Conservation (phyloP, 371 early-diverging fungal genomes). For the Saksenaea oblongispora region DNA sequence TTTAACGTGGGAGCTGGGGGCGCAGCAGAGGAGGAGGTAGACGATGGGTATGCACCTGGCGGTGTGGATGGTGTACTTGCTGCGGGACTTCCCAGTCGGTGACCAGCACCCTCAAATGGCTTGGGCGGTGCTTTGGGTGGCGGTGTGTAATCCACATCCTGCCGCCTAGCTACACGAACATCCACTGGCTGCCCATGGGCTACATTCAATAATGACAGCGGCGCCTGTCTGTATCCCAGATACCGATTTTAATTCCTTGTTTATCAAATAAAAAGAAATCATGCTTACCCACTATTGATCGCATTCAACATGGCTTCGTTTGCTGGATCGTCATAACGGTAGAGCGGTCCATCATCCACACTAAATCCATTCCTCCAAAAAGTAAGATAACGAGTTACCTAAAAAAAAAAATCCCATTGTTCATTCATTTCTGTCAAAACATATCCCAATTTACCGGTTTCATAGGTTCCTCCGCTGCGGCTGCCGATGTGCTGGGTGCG, state of each 20-base stretch:
- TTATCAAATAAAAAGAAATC: not conserved
- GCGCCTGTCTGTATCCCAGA: conserved; percentile 66
- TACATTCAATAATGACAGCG: conserved; percentile 85
- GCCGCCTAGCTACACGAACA: conserved; percentile 79
- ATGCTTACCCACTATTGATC: conserved; percentile 85
- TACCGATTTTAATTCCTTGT: not conserved
- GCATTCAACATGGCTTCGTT: conserved; percentile 82
- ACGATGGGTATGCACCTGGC: conserved; percentile 30
- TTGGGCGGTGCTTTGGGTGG: conserved; percentile 77
- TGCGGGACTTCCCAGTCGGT: conserved; percentile 76
- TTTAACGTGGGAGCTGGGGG: conserved; percentile 61
- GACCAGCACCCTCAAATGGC: conserved; percentile 86
- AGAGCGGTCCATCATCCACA: conserved; percentile 91
- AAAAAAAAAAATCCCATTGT: not conserved
- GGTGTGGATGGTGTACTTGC: conserved; percentile 36
- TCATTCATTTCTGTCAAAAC: too few relatives aligned
- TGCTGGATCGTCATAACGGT: conserved; percentile 82
- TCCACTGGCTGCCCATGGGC: conserved; percentile 91
- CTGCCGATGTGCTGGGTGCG: conserved; percentile 9
- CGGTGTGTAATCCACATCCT: conserved; percentile 85
- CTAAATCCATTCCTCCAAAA: conserved; percentile 97
- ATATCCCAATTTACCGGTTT: conserved; percentile 39
- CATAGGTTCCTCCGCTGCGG: conserved; percentile 19
- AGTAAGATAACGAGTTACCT: conserved; percentile 77
- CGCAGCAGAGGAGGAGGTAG: conserved; percentile 24